Conservation (phyloP, 495 filamentous ascomycete species). For the Trichoderma orchidacearum region DNA sequence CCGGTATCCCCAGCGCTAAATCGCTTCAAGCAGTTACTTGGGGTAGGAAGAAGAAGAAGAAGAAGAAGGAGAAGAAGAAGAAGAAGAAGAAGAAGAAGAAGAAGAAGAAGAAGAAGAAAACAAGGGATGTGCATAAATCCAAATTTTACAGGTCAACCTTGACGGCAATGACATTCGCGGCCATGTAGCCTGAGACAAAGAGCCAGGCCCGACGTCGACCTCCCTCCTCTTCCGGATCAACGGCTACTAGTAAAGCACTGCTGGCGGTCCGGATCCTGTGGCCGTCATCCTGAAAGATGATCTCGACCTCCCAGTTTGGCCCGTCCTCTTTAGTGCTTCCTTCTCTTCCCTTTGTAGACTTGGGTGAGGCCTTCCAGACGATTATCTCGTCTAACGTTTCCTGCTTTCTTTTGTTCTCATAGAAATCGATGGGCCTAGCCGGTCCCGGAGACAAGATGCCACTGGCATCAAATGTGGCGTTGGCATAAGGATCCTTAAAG, state of each 20-base stretch:
- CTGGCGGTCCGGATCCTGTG: slow-evolving; percentile 33
- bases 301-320: slow-evolving; percentile 21
- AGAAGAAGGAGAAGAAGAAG: no score
- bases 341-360: neutral
- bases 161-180: slow-evolving; percentile 36
- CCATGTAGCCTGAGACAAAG: slow-evolving; percentile 43
- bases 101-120: neutral
- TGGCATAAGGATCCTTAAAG: slow-evolving; percentile 37
- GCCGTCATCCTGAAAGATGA: slow-evolving; percentile 49
- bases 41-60: no score
- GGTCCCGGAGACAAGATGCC: slow-evolving; percentile 42
- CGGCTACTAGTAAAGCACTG: slow-evolving; percentile 38
- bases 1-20: no score
- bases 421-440: slow-evolving; percentile 21
- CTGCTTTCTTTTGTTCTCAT: slow-evolving; percentile 18
- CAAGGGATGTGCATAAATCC: no score
- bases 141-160: slow-evolving; percentile 32
- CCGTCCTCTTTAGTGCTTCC: slow-evolving; percentile 6
- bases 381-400: slow-evolving; percentile 27
- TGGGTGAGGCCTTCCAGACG: slow-evolving; percentile 27
- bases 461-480: slow-evolving; percentile 36
- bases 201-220: slow-evolving; percentile 38
- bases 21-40: no score
- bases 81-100: neutral
- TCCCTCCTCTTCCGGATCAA: slow-evolving; percentile 25